Percentiles rank a stretch among this genome's conserved stretches.
Evolutionary conservation across 1,284 basidiomycete species (phyloP).

Genomic region (Leccinum subfulvum): DNA sequence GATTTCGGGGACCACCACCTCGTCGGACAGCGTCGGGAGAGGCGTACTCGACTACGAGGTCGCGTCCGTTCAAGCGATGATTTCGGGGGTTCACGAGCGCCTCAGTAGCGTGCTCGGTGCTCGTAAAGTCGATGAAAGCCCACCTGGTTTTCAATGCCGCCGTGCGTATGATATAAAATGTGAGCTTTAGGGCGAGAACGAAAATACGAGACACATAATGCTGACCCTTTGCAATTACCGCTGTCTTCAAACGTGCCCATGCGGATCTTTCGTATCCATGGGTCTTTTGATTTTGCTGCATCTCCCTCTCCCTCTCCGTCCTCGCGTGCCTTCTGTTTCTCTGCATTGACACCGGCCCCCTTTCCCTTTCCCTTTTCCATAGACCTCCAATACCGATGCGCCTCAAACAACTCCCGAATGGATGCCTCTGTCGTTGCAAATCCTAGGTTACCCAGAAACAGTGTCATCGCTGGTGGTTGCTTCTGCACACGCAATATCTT

Average conservation of each 20-base stretch:
- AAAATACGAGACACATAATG: slow-evolving; percentile 1
- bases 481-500: slow-evolving; percentile 82
- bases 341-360: slow-evolving; percentile 23
- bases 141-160: slow-evolving; percentile 54
- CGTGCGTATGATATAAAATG: not conserved
- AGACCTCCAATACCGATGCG: slow-evolving; percentile 42
- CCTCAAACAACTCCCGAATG: slow-evolving; percentile 71
- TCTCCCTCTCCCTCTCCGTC: not conserved
- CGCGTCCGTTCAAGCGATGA: slow-evolving; percentile 79
- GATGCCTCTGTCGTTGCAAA: slow-evolving; percentile 82
- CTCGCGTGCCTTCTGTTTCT: slow-evolving; percentile 19
- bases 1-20: slow-evolving; percentile 41
- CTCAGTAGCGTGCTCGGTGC: slow-evolving; percentile 75
- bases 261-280: slow-evolving; percentile 85
- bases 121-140: slow-evolving; percentile 92
- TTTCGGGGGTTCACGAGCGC: slow-evolving; percentile 85
- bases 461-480: slow-evolving; percentile 77
- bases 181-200: not conserved
- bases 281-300: slow-evolving; percentile 36
- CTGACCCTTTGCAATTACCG: slow-evolving; percentile 91
- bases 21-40: slow-evolving; percentile 81
- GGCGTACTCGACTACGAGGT: slow-evolving; percentile 87
- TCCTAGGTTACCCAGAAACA: slow-evolving; percentile 88
- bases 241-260: slow-evolving; percentile 96
- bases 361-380: slow-evolving; percentile 31